Percentiles rank a stretch among this genome's conserved stretches.
Conservation (phyloP, 2,329 filamentous ascomycete species). For the Nigrospora oryzae region DNA sequence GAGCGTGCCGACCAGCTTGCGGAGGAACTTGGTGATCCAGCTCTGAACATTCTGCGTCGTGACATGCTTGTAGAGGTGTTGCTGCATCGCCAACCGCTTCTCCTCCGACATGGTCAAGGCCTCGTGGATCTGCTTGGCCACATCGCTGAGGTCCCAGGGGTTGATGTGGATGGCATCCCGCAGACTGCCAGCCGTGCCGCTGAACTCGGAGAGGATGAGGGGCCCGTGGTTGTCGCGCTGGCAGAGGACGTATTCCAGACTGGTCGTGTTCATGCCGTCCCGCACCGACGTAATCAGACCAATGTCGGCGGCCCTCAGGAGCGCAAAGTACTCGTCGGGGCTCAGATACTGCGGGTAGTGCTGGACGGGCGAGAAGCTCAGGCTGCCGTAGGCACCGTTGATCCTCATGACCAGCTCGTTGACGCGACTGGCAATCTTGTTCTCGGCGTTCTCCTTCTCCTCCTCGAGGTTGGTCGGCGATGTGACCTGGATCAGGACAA, state of each 20-base stretch:
- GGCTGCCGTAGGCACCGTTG: slow-evolving; percentile 81
- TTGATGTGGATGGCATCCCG: slow-evolving; percentile 90
- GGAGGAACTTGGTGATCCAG: slow-evolving; percentile 76
- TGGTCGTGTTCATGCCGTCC: slow-evolving; percentile 97
- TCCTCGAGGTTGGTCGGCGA: slow-evolving; percentile 77
- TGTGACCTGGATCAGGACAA: slow-evolving; percentile 91
- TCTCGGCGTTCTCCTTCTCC: slow-evolving; percentile 66
- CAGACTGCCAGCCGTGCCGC: slow-evolving; percentile 81
- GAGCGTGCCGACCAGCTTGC: slow-evolving; percentile 71
- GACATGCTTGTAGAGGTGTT: slow-evolving; percentile 73
- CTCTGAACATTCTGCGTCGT: slow-evolving; percentile 76
- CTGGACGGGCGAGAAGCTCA: slow-evolving; percentile 84
- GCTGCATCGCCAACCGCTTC: slow-evolving; percentile 60
- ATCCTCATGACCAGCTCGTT: slow-evolving; percentile 86
- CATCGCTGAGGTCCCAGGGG: slow-evolving; percentile 82
- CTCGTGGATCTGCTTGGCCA: slow-evolving; percentile 73
- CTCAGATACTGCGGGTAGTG: slow-evolving; percentile 91
- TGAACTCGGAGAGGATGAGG: slow-evolving; percentile 92
- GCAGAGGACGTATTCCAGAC: slow-evolving; percentile 87
- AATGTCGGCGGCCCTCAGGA: slow-evolving; percentile 84
- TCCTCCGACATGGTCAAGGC: slow-evolving; percentile 69
- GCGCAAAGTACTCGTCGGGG: slow-evolving; percentile 85
- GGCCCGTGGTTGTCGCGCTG: slow-evolving; percentile 82
- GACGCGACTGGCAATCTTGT: slow-evolving; percentile 79
- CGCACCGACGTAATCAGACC: slow-evolving; percentile 91